phyloP scores from a whole-genome alignment of 305 asterid species.

The Euphrasia arctica region DNA sequence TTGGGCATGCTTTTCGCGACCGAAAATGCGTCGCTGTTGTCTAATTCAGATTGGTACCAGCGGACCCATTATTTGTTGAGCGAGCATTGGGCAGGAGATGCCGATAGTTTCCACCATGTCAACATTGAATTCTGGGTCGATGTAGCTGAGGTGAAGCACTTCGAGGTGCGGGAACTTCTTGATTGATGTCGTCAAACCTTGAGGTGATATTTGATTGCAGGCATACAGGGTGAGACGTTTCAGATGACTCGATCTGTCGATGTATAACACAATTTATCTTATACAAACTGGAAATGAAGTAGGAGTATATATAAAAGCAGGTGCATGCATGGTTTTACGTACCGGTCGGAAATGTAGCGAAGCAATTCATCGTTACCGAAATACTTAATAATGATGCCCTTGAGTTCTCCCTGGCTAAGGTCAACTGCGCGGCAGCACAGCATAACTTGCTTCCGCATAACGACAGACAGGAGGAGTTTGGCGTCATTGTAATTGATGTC shows the following conservation, averaged over 20 bases:
- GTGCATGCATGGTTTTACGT: no score
- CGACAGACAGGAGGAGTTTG: no score
- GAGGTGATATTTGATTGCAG: slow-evolving; percentile 22
- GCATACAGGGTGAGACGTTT: slow-evolving; percentile 27
- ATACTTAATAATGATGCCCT: slow-evolving; percentile 29
- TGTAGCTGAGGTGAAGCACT: slow-evolving; percentile 30
- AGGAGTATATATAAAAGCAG: no score
- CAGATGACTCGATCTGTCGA: slow-evolving; percentile 29
- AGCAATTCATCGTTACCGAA: slow-evolving; percentile 28
- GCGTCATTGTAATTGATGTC: no score
- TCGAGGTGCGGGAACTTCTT: slow-evolving; percentile 28
- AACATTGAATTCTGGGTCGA: background rate
- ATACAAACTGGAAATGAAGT: background rate
- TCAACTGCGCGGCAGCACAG: slow-evolving; percentile 41
- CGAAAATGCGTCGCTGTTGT: no score
- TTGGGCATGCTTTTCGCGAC: no score
- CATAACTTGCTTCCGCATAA: background rate
- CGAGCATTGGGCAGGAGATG: no score
- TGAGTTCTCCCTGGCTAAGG: slow-evolving; percentile 41
- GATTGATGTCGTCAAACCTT: slow-evolving; percentile 25
- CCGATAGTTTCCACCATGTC: slow-evolving; percentile 32
- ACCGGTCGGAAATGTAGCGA: slow-evolving; percentile 36
- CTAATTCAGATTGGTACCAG: no score
- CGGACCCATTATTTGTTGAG: no score
- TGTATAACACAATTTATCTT: no score